Conservation (phyloP, 257 asterid species). For the Nicotiana undulata region DNA sequence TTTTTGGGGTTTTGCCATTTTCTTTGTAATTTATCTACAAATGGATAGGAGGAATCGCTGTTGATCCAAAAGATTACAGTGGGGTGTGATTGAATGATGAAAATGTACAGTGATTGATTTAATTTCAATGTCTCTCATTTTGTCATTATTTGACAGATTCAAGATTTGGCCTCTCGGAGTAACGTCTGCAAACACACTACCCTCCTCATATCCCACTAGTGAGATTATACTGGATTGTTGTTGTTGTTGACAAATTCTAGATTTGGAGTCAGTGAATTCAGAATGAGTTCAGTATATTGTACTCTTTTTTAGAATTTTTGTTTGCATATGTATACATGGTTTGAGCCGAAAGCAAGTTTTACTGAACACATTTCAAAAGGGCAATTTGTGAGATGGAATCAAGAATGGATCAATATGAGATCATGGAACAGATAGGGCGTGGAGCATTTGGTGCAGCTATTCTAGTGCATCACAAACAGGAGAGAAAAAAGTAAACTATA, state of each 20-base stretch:
- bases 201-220: too few species aligned
- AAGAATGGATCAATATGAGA: slow-evolving; percentile 95
- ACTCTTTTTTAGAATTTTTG: neutral
- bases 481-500: slow-evolving; percentile 59
- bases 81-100: neutral
- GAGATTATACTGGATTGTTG: too few species aligned
- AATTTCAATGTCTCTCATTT: neutral
- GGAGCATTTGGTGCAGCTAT: slow-evolving; percentile 99
- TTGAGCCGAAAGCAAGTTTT: neutral
- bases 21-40: neutral
- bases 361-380: too few species aligned
- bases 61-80: neutral
- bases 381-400: slow-evolving; percentile 46
- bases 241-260: neutral
- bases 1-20: neutral
- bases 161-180: neutral
- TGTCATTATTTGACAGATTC: too few species aligned
- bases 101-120: neutral
- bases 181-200: too few species aligned
- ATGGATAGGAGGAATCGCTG: neutral
- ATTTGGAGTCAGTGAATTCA: neutral
- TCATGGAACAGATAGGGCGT: slow-evolving; percentile 99
- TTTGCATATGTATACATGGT: too few species aligned
- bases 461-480: slow-evolving; percentile 87
- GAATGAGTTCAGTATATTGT: too few species aligned